phyloP scores from a whole-genome alignment of 176 grass and related monocot genomes.

The Tillandsia fasciculata region DNA sequence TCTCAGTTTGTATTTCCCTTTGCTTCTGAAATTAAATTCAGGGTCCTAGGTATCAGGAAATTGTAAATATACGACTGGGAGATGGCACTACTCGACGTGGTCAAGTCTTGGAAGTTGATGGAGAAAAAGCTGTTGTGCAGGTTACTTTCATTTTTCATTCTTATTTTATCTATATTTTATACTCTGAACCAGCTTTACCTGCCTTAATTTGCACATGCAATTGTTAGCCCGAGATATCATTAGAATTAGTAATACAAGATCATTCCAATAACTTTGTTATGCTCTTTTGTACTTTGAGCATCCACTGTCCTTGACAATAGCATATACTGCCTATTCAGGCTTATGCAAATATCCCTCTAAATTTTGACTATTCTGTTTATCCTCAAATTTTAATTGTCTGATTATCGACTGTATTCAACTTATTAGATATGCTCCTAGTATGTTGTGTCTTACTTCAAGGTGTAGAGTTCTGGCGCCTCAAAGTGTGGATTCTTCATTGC shows the following conservation, averaged over 20 bases:
- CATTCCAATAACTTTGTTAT: no score
- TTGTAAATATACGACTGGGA: slow-evolving; percentile 96
- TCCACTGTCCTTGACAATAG: no score
- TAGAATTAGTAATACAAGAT: no score
- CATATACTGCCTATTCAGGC: no score
- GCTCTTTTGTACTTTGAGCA: no score
- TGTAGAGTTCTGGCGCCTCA: neutral
- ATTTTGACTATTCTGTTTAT: no score
- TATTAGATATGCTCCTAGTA: neutral
- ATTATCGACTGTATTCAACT: neutral
- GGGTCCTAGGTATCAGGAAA: slow-evolving; percentile 98
- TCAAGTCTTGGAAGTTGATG: slow-evolving; percentile 98
- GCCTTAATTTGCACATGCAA: no score
- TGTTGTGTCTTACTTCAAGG: neutral
- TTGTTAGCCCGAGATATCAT: no score
- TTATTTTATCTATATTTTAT: neutral
- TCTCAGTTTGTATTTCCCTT: slow-evolving; percentile 10
- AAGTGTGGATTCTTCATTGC: neutral
- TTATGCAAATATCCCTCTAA: no score
- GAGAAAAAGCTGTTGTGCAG: slow-evolving; percentile 99
- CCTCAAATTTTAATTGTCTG: no score
- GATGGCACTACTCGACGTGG: slow-evolving; percentile 95
- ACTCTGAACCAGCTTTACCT: neutral
- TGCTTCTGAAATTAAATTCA: slow-evolving; percentile 25
- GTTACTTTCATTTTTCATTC: slow-evolving; percentile 29